Conservation (phyloP, 2,329 filamentous ascomycete genomes). For the Aspergillus hiratsukae region DNA sequence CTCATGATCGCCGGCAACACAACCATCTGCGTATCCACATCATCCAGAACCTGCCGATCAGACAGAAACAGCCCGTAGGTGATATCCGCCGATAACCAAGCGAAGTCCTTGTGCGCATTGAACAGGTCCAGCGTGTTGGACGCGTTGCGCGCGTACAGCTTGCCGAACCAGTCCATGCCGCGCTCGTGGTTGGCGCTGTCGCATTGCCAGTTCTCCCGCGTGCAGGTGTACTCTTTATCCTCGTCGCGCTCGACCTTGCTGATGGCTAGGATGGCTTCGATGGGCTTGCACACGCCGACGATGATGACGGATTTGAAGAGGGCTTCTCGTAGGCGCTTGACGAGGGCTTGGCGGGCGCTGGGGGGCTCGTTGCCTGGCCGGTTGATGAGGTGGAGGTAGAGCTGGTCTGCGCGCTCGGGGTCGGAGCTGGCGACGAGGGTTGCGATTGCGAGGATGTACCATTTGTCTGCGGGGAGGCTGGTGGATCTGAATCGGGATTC, state of each 20-base stretch:
- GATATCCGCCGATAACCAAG: constrained; percentile 68
- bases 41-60: constrained; percentile 38
- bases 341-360: constrained; percentile 27
- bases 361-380: constrained; percentile 42
- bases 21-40: constrained; percentile 43
- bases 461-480: constrained; percentile 23
- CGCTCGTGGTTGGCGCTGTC: constrained; percentile 52
- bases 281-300: constrained; percentile 59
- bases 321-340: constrained; percentile 48
- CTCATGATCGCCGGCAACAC: constrained; percentile 44
- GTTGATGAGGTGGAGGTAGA: constrained; percentile 54
- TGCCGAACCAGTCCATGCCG: constrained; percentile 53
- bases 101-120: constrained; percentile 48
- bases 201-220: constrained; percentile 56
- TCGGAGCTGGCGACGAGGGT: constrained; percentile 49
- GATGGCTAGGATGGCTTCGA: constrained; percentile 58
- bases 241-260: constrained; percentile 49
- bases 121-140: constrained; percentile 29
- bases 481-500: constrained; percentile 26
- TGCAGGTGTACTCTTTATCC: constrained; percentile 54
- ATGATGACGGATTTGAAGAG: constrained; percentile 56
- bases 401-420: constrained; percentile 48
- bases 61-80: constrained; percentile 58
- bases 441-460: constrained; percentile 36
- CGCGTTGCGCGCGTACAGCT: constrained; percentile 52